Conservation (phyloP, 192 early-diverging fungal genomes). For the Allomyces macrogynus region DNA sequence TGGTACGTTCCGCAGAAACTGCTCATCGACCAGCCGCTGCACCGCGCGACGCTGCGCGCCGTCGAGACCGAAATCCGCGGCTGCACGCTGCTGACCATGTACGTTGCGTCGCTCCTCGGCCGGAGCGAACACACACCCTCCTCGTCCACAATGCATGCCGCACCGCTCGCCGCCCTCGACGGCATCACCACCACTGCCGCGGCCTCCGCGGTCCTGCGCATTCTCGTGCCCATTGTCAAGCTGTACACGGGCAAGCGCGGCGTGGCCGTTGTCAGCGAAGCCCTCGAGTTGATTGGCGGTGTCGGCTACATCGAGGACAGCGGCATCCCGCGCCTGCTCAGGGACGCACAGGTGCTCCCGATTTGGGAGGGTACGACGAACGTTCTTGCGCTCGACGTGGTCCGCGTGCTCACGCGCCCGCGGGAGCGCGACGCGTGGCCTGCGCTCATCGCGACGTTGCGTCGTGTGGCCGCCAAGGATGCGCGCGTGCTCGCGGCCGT, state of each 20-base stretch:
- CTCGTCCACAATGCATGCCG: too few species aligned
- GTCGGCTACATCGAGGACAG: slow-evolving; percentile 58
- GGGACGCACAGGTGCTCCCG: slow-evolving; percentile 42
- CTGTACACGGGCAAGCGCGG: slow-evolving; percentile 29
- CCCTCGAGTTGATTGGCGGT: slow-evolving; percentile 47
- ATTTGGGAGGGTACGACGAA: slow-evolving; percentile 66
- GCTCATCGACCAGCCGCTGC: slow-evolving; percentile 34
- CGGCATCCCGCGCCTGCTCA: slow-evolving; percentile 28
- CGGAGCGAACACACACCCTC: slow-evolving; percentile 14
- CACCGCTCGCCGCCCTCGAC: slow-evolving; percentile 4
- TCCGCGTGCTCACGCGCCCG: slow-evolving; percentile 19
- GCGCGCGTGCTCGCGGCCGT: neutral
- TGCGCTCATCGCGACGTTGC: neutral
- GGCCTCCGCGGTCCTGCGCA: slow-evolving; percentile 23
- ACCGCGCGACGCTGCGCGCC: slow-evolving; percentile 31
- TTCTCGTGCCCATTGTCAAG: slow-evolving; percentile 49
- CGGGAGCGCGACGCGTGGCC: neutral
- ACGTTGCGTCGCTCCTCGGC: slow-evolving; percentile 31
- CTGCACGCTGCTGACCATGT: slow-evolving; percentile 30
- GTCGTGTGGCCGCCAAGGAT: neutral
- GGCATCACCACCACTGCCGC: neutral
- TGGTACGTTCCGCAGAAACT: slow-evolving; percentile 4
- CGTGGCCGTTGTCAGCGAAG: slow-evolving; percentile 23
- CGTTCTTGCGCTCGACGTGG: slow-evolving; percentile 38
- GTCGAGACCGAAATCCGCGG: slow-evolving; percentile 32